A percentile compares a stretch with the other conserved stretches of the same genome.
Evolutionary conservation across 2,329 filamentous ascomycete species (phyloP).

Genomic region (Penicillium oxalicum): DNA sequence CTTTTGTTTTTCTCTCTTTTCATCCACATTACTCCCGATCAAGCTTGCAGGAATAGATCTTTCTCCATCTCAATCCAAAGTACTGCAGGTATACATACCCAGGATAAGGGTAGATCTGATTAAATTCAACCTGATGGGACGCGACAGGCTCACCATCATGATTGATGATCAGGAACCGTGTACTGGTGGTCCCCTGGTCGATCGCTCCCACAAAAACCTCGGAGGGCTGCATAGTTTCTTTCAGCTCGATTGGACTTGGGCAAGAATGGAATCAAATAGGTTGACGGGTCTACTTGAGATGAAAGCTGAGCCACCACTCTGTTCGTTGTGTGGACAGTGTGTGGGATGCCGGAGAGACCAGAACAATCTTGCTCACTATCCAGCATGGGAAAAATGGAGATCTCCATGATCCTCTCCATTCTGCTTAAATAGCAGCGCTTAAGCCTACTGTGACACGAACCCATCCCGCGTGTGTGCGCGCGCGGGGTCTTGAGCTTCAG

Average conservation of each 20-base stretch:
- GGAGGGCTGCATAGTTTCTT: conserved; percentile 18
- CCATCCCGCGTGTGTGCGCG: neutral
- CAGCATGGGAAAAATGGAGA: neutral
- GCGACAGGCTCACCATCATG: conserved; percentile 68
- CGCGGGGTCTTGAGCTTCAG: conserved; percentile 1
- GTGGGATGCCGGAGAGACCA: neutral
- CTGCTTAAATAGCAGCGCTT: neutral
- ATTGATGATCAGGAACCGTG: conserved; percentile 85
- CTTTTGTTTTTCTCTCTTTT: neutral
- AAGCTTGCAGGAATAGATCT: too few species aligned
- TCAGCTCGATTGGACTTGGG: neutral
- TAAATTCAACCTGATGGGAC: conserved; percentile 78
- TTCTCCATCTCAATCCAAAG: too few species aligned
- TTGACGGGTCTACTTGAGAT: neutral
- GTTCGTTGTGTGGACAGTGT: neutral
- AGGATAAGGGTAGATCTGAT: conserved; percentile 74
- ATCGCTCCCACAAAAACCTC: conserved; percentile 70
- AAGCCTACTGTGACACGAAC: neutral
- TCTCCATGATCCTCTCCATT: neutral
- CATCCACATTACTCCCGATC: neutral
- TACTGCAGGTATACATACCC: conserved; percentile 53
- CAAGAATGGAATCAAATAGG: neutral
- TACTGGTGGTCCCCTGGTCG: conserved; percentile 85
- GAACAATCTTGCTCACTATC: neutral
- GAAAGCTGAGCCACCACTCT: neutral